Conservation (phyloP, 805 yeast genomes). For the Saccharomycopsis olivae region DNA sequence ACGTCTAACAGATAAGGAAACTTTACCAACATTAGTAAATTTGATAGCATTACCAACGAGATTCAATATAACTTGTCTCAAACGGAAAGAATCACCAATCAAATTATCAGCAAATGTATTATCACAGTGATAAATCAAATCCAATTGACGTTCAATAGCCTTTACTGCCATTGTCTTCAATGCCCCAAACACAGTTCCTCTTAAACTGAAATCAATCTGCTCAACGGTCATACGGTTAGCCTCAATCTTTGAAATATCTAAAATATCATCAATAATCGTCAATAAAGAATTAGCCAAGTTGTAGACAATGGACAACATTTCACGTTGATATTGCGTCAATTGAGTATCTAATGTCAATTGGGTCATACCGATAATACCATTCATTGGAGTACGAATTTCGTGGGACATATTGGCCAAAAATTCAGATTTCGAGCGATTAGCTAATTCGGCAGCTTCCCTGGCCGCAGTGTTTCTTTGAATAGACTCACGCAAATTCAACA, state of each 20-base stretch:
- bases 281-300: conserved; percentile 76
- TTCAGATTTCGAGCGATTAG: conserved; percentile 82
- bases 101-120: conserved; percentile 80
- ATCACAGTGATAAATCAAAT: conserved; percentile 71
- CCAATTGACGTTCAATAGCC: conserved; percentile 78
- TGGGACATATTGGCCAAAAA: conserved; percentile 83
- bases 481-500: conserved; percentile 74
- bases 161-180: conserved; percentile 82
- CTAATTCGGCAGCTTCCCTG: conserved; percentile 88
- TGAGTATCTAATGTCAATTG: conserved; percentile 83
- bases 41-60: conserved; percentile 86
- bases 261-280: conserved; percentile 81
- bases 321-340: conserved; percentile 82
- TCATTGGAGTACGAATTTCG: conserved; percentile 86
- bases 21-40: conserved; percentile 76
- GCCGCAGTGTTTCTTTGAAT: conserved; percentile 90
- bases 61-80: conserved; percentile 78
- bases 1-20: conserved; percentile 51
- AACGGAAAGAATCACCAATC: conserved; percentile 81
- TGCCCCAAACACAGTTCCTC: conserved; percentile 87
- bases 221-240: conserved; percentile 92
- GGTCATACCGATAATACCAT: conserved; percentile 90
- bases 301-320: conserved; percentile 83
- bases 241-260: conserved; percentile 88
- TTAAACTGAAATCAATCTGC: conserved; percentile 72